Evolutionary conservation across 2,329 filamentous ascomycete genomes (phyloP).

Genomic region (Diplodia corticola): DNA sequence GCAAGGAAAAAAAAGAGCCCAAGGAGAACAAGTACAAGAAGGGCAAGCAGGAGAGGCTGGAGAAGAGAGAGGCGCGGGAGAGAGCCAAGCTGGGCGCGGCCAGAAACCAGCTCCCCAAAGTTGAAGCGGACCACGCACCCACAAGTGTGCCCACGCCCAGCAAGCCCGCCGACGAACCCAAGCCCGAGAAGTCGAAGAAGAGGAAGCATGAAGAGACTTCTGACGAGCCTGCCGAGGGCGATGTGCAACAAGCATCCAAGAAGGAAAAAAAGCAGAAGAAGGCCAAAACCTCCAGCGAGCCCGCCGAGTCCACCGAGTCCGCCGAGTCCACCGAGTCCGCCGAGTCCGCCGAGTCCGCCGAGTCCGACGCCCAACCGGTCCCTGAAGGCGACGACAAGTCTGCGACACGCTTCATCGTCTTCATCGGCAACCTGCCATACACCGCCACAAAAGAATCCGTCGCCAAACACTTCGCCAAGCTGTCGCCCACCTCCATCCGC

Average conservation of each 20-base stretch:
- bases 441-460: slow-evolving; percentile 71
- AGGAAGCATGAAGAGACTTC: slow-evolving; percentile 23
- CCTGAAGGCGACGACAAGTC: slow-evolving; percentile 29
- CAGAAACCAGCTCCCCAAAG: not conserved
- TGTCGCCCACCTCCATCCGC: slow-evolving; percentile 70
- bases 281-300: slow-evolving; percentile 25
- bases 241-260: slow-evolving; percentile 22
- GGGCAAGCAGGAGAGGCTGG: slow-evolving; percentile 19
- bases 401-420: slow-evolving; percentile 69
- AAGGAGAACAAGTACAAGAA: slow-evolving; percentile 38
- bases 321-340: slow-evolving; percentile 23
- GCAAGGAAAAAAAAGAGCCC: slow-evolving; percentile 38
- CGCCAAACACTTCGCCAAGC: slow-evolving; percentile 72
- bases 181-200: slow-evolving; percentile 25
- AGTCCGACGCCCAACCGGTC: slow-evolving; percentile 26
- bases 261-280: slow-evolving; percentile 31
- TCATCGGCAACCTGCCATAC: slow-evolving; percentile 89
- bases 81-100: not conserved
- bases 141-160: not conserved
- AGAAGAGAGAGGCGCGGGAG: not conserved
- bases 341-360: slow-evolving; percentile 23
- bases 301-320: slow-evolving; percentile 24
- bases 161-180: not conserved
- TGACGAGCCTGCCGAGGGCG: slow-evolving; percentile 8
- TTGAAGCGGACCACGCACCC: not conserved